Base-by-base conservation (phyloP, 2,329 filamentous ascomycete species). In the Aspergillus brunneoviolaceus region DNA sequence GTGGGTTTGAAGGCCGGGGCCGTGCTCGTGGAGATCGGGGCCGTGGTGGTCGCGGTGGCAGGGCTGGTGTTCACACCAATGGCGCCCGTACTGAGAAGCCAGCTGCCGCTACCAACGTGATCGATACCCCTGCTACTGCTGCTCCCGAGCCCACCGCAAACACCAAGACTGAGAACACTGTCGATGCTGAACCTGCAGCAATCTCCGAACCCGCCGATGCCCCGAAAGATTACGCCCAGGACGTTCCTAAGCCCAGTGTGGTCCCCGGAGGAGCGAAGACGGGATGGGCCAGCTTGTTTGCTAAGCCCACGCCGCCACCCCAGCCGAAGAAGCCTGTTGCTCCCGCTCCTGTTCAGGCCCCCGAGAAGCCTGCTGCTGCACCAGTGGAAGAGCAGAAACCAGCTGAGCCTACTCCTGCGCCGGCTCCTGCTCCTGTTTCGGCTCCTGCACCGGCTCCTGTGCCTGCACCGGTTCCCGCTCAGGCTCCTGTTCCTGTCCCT, bases 241-340 rank as follows among this genome's bases (percentile, higher is more conserved):
- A 63, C 29, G 55, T 54, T 12, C 51, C 72, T 31, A 77, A 76
- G 71, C 72, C 63, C 62, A 76, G 63, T 60, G 67, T 71, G 52
- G 70, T 74, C 48, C 71, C 76, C 4, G 77, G 78, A 59, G 74
- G 73, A 45, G 69, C 76, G 52, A 79, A 79, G 73, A 78, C 76
- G 69, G 76, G 75, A 54, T 92, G 89, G 89, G 89, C 89, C 42
- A 90, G 88, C 76, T 88, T 92, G 83, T 85, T 92, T 63, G 85
- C 87, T 39, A 89, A 89, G 79, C 80, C 83, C 47, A 79, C 83
- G 42, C 82, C 85, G 45, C 82, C 85, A 47, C 75, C 78, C 57
- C 72, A 74, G 52, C 76, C 80, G 62, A 82, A 82, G 74, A 80
- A 82, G 67, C 79, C 83, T 59, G 81, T 74, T 49, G 66, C 74